Evolutionary conservation across 805 yeast species (phyloP), one percentile per base, ranked within the genome.

Genomic region (Scheffersomyces amazonensis): DNA sequence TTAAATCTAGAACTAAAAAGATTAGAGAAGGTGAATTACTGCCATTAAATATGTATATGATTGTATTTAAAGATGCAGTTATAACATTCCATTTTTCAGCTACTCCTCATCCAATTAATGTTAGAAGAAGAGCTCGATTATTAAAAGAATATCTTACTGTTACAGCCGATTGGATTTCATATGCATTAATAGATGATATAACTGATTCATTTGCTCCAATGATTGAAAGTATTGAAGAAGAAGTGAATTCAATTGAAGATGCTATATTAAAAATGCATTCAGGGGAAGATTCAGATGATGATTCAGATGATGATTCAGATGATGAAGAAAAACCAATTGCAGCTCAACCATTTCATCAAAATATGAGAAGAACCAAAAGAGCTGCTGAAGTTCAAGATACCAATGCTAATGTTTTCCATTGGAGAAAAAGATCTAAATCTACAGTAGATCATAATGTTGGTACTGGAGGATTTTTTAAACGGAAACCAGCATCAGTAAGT

Each of bases 171-270:
- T 93, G 99, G 99, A 83, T 93, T 32, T 91, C 96, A 1, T 93
- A 93, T 63, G 98, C 98, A 0, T 66, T 93, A 46, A 87, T 93
- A 50, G 99, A 93, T 66, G 98, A 93, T 58, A 87, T 93, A 46
- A 91, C 97, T 0, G 99, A 93, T 69, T 95, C 95, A 0, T 93
- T 87, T 69, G 98, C 95, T 1, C 99, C 99, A 2, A 80, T 93
- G 83, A 90, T 93, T 45, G 95, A 87, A 41, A 78, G 91, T 33
- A 90, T 93, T 36, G 98, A 93, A 56, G 88, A 82, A 42, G 99
- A 93, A 52, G 98, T 93, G 16, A 88, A 89, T 56, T 75, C 80
- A n/a, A 93, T 93, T 44, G 99, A 93, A 54, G 96, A 91, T 53
- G 85, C 90, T 2, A 91, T 93, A 36, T 67, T 93, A 50, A 73